Base-by-base conservation (phyloP, 306 rosid species). In the Lathyrus oleraceus region DNA sequence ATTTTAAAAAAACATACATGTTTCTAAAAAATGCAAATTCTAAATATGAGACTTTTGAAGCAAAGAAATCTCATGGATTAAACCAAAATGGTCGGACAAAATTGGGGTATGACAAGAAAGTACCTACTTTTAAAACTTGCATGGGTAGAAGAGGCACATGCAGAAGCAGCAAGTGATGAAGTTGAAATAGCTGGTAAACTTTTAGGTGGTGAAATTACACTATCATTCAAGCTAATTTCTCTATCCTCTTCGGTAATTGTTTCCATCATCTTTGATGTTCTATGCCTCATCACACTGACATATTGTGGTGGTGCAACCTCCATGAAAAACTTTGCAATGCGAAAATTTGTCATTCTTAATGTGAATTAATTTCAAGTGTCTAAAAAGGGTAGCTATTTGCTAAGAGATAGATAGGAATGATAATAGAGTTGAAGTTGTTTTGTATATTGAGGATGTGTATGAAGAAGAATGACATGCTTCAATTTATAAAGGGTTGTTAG, bases 281-380 rank as follows among this genome's bases (percentile, higher is more conserved):
- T 84, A 7, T 75, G 81, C 76, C 98, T 89, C 84, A 92, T 89
- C 65, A 92, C 96, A 64, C 78, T 82, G 52, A 92, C 84, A 79
- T 88, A 78, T 20, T 89, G 93, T 16, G 98, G 91, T n/a, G 98
- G 98, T 27, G 98, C 96, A 4, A 83, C 98, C 79, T 92, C 96
- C 39, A 35, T 35, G 39, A 35, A 35, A 35, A 7, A 35, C 39
- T 0, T 35, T 35, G 39, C 39, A 35, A 35, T 35, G 39, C 39
- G 39, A 1, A 10, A 35, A 35, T 8, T 35, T 35, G 10, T 10
- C 39, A 35, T 67, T 14, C 6, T 43, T 13, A 43, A 47, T 25
- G 3, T 12, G 5, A 39, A 17, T 21, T 4, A 17, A 13, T 15
- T 4, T 8, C 36, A 44, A 42, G 19, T n/a, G 27, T 43, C 45